Evolutionary conservation across 805 yeast species (phyloP), one percentile per base, ranked within the genome.

Genomic region (Lipomyces mesembrius): DNA sequence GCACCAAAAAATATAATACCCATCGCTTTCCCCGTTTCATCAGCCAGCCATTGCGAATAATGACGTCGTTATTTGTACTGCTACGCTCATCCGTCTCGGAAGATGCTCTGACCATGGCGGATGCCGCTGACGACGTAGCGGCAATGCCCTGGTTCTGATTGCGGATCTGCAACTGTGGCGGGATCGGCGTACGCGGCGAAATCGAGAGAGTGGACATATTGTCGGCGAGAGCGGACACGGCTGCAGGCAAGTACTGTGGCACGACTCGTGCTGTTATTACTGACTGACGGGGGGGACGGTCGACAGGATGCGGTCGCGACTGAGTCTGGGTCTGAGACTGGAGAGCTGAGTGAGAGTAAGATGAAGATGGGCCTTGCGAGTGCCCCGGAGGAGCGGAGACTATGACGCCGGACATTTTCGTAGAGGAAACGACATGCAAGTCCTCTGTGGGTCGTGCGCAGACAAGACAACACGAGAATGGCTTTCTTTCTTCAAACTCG

Each of bases 41-140:
- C 29, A 76, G 73, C 78, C 79, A 76, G 14, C 79, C 79, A 59
- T 66, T 73, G 52, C 67, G 61, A 29, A 68, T 55, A 14, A 68
- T 61, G n/a, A 60, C 60, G 61, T 68, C 71, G 49, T 49, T 17
- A 46, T 59, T 25, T 12, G 58, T 34, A 12, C 56, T 35, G 27
- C 61, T 20, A 12, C 60, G 51, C 52, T 59, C 53, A 32, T 65
- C 68, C 17, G 65, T 58, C 39, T 65, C 68, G 20, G 53, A 51
- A 32, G 67, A 64, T 32, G 49, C 25, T 22, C 65, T 57, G 25
- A 37, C 37, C 14, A 27, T 52, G 39, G 49, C 60, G 57, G 37
- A 32, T 1, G 54, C 34, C 17, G 37, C 55, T 20, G 55, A 29
- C 32, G n/a, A 14, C 6, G 55, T 3, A 12, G 17, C 20, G 17